Conservation (phyloP, 148 eudicot genomes). For the Chenopodium formosanum region DNA sequence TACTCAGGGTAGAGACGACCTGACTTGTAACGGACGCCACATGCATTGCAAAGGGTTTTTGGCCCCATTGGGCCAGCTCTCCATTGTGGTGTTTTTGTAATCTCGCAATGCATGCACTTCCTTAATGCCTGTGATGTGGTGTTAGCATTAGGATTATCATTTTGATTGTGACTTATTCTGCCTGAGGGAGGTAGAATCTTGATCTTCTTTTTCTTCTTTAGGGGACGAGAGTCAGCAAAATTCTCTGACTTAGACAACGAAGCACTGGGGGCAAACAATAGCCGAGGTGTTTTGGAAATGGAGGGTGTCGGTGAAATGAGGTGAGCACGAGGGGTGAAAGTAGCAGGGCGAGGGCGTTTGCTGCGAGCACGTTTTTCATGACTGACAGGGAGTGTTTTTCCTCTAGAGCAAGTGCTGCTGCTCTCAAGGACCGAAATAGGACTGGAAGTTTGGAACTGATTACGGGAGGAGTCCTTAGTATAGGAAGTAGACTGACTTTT, state of each 20-base stretch:
- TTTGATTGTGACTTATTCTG: slow-evolving; percentile 22
- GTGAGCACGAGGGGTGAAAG: slow-evolving; percentile 51
- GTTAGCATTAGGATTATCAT: slow-evolving; percentile 14
- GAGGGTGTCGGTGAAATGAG: slow-evolving; percentile 46
- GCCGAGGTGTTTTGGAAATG: slow-evolving; percentile 22
- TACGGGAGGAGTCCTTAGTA: slow-evolving; percentile 33
- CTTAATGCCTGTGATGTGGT: slow-evolving; percentile 44
- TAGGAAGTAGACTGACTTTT: slow-evolving; percentile 31
- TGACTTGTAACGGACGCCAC: slow-evolving; percentile 88
- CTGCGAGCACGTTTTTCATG: slow-evolving; percentile 69
- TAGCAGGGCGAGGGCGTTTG: slow-evolving; percentile 86
- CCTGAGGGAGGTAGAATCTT: slow-evolving; percentile 41
- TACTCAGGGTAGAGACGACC: slow-evolving; percentile 95
- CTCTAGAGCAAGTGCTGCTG: slow-evolving; percentile 51
- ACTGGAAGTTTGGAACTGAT: slow-evolving; percentile 67
- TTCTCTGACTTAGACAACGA: slow-evolving; percentile 38
- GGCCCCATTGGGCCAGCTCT: slow-evolving; percentile 96
- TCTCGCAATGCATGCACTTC: slow-evolving; percentile 90
- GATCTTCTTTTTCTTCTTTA: slow-evolving; percentile 59
- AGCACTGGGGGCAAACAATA: slow-evolving; percentile 2
- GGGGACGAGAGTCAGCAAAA: slow-evolving; percentile 34
- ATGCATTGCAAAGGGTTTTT: slow-evolving; percentile 91
- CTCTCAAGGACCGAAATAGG: slow-evolving; percentile 82
- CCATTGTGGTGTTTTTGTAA: slow-evolving; percentile 98
- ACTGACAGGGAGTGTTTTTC: slow-evolving; percentile 37